phyloP scores from a whole-genome alignment of 2,329 filamentous ascomycete species.

The Penicillium hordei region DNA sequence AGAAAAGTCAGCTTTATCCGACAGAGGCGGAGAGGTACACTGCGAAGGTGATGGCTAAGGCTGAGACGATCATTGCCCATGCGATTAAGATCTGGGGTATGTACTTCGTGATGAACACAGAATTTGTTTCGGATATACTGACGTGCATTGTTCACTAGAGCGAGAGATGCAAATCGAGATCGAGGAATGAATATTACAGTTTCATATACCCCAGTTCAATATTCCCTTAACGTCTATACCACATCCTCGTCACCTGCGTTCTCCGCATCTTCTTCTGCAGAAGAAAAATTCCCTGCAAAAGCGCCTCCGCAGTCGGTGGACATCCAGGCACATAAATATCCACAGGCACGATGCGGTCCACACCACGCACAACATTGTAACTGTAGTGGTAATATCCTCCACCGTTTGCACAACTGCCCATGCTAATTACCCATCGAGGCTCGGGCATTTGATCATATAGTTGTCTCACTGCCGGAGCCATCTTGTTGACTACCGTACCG shows the following conservation, averaged over 20 bases:
- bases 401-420: conserved; percentile 82
- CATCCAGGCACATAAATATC: conserved; percentile 80
- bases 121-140: conserved; percentile 3
- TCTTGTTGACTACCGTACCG: conserved; percentile 92
- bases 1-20: conserved; percentile 52
- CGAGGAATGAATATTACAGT: conserved; percentile 28
- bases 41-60: conserved; percentile 65
- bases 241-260: conserved; percentile 52
- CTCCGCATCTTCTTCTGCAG: conserved; percentile 72
- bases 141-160: conserved; percentile 25
- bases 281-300: conserved; percentile 67
- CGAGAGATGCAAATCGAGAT: conserved; percentile 39
- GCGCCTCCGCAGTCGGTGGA: conserved; percentile 54
- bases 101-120: background rate
- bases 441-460: conserved; percentile 97
- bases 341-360: conserved; percentile 74
- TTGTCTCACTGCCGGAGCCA: conserved; percentile 85
- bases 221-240: conserved; percentile 51
- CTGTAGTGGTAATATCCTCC: conserved; percentile 87
- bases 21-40: conserved; percentile 60
- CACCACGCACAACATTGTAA: conserved; percentile 73
- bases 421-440: conserved; percentile 80
- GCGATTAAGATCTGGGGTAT: conserved; percentile 67
- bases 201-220: background rate
- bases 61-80: conserved; percentile 65